phyloP scores from a whole-genome alignment of 768 basidiomycete genomes.

The Boletales sp. region DNA sequence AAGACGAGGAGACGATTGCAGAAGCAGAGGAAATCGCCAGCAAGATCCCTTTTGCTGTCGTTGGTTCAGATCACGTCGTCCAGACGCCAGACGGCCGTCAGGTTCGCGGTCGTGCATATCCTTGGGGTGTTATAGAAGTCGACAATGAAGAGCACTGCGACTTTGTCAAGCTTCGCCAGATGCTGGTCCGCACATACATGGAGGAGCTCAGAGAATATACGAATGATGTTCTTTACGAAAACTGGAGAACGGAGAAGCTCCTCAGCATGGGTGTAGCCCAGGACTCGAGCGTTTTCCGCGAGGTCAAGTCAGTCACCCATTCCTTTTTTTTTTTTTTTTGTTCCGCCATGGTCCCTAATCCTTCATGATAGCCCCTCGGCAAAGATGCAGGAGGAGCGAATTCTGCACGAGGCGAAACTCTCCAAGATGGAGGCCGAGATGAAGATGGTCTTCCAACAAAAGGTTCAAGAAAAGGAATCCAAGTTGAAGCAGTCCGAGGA shows the following conservation, averaged over 20 bases:
- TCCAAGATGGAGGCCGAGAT: slow-evolving; percentile 99
- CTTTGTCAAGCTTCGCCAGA: slow-evolving; percentile 98
- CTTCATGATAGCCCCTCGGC: slow-evolving; percentile 73
- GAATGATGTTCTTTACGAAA: slow-evolving; percentile 93
- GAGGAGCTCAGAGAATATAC: slow-evolving; percentile 98
- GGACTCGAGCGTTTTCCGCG: slow-evolving; percentile 97
- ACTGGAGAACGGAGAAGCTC: slow-evolving; percentile 96
- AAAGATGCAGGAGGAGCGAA: slow-evolving; percentile 93
- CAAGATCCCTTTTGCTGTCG: slow-evolving; percentile 98
- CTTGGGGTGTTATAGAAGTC: slow-evolving; percentile 99
- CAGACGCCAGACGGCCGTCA: slow-evolving; percentile 81
- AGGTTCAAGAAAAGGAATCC: slow-evolving; percentile 98
- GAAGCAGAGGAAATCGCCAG: slow-evolving; percentile 97
- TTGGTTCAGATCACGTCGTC: slow-evolving; percentile 87
- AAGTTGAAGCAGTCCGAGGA: slow-evolving; percentile 99
- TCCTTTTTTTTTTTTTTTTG: not conserved
- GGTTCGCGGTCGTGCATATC: slow-evolving; percentile 93
- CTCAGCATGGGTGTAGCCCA: slow-evolving; percentile 97
- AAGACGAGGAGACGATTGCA: slow-evolving; percentile 96
- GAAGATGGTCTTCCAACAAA: slow-evolving; percentile 99
- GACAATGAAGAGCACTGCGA: slow-evolving; percentile 99
- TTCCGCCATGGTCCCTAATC: slow-evolving; percentile 10
- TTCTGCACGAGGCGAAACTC: slow-evolving; percentile 94
- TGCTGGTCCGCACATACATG: slow-evolving; percentile 99
- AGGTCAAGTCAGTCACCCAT: slow-evolving; percentile 80